phyloP scores from a whole-genome alignment of 495 filamentous ascomycete species.

The Cercophora samala region DNA sequence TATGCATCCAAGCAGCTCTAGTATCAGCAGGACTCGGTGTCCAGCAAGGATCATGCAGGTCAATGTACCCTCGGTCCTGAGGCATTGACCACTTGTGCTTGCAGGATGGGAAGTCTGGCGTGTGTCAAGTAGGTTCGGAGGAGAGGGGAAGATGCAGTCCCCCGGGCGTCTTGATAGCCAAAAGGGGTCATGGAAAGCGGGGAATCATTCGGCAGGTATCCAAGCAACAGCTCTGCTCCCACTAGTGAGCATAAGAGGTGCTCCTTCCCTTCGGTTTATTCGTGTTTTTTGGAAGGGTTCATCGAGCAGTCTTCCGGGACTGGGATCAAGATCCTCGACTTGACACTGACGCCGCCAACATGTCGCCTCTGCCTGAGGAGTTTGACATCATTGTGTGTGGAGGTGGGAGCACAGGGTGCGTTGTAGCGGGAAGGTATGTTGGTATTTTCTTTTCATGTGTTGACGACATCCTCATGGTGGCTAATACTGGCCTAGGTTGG shows the following conservation, averaged over 20 bases:
- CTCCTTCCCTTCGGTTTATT: neutral
- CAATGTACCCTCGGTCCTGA: neutral
- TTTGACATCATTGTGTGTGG: constrained; percentile 84
- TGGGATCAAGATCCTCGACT: neutral
- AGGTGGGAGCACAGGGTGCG: constrained; percentile 67
- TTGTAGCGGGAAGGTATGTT: constrained; percentile 62
- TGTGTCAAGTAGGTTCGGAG: neutral
- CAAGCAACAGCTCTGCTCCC: neutral
- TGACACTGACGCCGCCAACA: constrained; percentile 14
- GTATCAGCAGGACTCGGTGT: neutral
- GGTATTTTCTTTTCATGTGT: constrained; percentile 5
- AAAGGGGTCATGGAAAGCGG: constrained; percentile 2
- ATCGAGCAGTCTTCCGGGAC: neutral
- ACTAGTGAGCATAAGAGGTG: neutral
- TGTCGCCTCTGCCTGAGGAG: constrained; percentile 58
- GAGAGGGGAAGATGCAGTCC: neutral
- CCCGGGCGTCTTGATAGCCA: neutral
- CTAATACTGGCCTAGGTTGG: constrained; percentile 48
- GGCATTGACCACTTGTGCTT: constrained; percentile 14
- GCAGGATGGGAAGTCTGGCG: neutral
- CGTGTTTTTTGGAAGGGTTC: neutral
- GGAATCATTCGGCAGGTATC: constrained; percentile 18
- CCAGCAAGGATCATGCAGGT: neutral
- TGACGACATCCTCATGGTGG: neutral
- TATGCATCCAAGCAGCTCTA: constrained; percentile 17